Percentiles rank a stretch among this genome's conserved stretches.
Conservation (phyloP, 441 rosid genomes). For the Pelargonium citronellum region DNA sequence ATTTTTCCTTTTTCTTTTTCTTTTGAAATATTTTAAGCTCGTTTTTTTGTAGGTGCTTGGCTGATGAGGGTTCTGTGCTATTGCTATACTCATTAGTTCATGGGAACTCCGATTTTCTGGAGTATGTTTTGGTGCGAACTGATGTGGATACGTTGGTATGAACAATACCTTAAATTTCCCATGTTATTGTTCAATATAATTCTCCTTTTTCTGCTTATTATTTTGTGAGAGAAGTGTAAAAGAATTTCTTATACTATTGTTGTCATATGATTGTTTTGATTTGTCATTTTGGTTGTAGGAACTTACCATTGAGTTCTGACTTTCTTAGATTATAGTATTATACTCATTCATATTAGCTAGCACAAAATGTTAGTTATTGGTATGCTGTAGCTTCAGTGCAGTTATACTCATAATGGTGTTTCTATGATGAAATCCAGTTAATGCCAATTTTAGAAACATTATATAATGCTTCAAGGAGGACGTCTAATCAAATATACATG, state of each 20-base stretch:
- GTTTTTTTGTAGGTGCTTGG: constrained; percentile 65
- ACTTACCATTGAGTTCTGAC: not conserved
- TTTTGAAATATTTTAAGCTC: constrained; percentile 19
- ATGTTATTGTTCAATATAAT: constrained; percentile 6
- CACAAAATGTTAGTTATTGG: constrained; percentile 14
- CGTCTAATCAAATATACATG: constrained; percentile 95
- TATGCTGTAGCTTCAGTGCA: not conserved
- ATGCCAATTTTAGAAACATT: constrained; percentile 91
- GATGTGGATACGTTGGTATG: constrained; percentile 96
- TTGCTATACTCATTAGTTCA: constrained; percentile 88
- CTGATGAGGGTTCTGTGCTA: constrained; percentile 82
- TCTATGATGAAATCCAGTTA: constrained; percentile 45
- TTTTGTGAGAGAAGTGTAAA: not conserved
- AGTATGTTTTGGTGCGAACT: constrained; percentile 90
- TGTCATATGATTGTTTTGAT: not conserved
- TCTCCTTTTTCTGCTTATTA: not conserved
- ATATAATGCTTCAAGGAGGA: constrained; percentile 78
- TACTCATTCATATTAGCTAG: constrained; percentile 14
- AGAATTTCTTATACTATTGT: not conserved
- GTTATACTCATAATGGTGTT: constrained; percentile 19
- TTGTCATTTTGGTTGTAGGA: not conserved
- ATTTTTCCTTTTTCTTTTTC: not conserved
- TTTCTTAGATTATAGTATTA: not conserved
- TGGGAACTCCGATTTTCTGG: constrained; percentile 94
- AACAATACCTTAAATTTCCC: constrained; percentile 15